Evolutionary conservation across 2,329 filamentous ascomycete genomes (phyloP).

Genomic region (Helicocarpus griseus): DNA sequence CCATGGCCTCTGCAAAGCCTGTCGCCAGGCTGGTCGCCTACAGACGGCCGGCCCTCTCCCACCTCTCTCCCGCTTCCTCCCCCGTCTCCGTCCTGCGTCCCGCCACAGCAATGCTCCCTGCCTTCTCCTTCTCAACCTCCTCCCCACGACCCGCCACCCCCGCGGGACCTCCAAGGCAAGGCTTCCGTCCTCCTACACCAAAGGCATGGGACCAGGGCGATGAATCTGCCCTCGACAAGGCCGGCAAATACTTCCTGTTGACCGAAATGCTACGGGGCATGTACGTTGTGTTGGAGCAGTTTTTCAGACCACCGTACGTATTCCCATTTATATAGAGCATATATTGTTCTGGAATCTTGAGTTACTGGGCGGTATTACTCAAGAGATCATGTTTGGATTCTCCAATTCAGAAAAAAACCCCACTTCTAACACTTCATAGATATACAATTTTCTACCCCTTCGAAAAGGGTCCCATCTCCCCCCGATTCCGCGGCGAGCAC

Average conservation of each 20-base stretch:
- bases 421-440: conserved; percentile 36
- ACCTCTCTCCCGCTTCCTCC: conserved; percentile 19
- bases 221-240: conserved; percentile 69
- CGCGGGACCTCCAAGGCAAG: conserved; percentile 64
- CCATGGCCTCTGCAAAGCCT: conserved; percentile 37
- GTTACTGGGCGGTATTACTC: not conserved
- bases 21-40: conserved; percentile 36
- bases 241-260: conserved; percentile 90
- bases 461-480: conserved; percentile 97
- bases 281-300: conserved; percentile 97
- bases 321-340: conserved; percentile 7
- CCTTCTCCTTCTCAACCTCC: conserved; percentile 53
- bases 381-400: not conserved
- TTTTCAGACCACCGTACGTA: conserved; percentile 92
- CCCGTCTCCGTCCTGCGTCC: conserved; percentile 26
- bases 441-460: conserved; percentile 99
- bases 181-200: conserved; percentile 67
- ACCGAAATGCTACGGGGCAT: conserved; percentile 94
- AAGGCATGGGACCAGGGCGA: conserved; percentile 71
- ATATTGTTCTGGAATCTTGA: not conserved
- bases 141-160: conserved; percentile 56
- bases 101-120: conserved; percentile 32
- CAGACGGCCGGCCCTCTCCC: conserved; percentile 24
- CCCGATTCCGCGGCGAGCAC: conserved; percentile 96
- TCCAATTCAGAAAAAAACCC: not conserved